Conservation (phyloP, 306 rosid species). For the Macrotyloma uniflorum region DNA sequence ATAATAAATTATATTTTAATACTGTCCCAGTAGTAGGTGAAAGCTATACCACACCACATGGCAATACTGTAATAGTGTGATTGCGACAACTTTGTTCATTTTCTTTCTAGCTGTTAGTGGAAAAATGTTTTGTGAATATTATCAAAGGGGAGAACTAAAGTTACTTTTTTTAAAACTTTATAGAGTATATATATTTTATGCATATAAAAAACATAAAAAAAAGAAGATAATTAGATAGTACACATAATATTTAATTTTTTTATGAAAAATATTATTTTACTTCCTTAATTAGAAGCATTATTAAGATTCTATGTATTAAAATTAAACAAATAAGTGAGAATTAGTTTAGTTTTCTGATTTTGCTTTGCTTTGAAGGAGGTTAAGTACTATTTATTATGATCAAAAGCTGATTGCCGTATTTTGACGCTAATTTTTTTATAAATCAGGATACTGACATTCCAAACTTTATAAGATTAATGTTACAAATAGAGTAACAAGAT, state of each 20-base stretch:
- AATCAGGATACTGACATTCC: not conserved
- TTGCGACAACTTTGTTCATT: not conserved
- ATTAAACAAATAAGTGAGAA: not conserved
- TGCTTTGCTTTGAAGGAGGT: slow-evolving; percentile 30
- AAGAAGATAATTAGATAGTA: not conserved
- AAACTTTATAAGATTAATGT: not conserved
- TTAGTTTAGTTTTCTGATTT: not conserved
- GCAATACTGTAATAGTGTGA: not conserved
- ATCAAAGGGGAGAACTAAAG: not conserved
- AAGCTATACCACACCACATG: not conserved
- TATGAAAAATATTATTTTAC: too few species aligned
- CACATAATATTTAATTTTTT: too few species aligned
- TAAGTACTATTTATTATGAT: not conserved
- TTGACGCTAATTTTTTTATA: not conserved
- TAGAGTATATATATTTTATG: not conserved
- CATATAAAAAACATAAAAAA: not conserved
- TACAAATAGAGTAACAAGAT: too few species aligned
- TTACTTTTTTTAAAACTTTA: not conserved
- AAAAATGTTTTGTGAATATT: not conserved
- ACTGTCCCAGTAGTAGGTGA: not conserved
- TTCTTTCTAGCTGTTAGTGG: not conserved
- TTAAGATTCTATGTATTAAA: not conserved
- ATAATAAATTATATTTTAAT: not conserved
- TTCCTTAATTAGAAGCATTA: not conserved
- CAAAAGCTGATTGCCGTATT: not conserved